Conservation (phyloP, 73 alveolate genomes). For the Symbiodinium natans region DNA sequence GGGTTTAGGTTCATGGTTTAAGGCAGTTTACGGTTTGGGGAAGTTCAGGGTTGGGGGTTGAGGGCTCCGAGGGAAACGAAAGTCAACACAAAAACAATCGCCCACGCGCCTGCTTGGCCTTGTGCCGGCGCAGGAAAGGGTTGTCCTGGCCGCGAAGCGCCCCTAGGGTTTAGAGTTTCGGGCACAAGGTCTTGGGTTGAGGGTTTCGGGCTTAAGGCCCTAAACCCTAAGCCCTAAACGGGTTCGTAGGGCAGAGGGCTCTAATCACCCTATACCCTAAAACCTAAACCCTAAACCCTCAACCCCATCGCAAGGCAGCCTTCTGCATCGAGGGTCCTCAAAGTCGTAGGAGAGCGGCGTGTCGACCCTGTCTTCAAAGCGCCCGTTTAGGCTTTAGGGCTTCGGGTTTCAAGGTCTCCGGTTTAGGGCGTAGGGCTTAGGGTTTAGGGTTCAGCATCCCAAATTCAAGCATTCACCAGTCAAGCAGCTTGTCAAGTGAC, state of each 20-base stretch:
- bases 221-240: neutral
- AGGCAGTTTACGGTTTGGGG: too few species aligned
- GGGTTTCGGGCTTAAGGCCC: neutral
- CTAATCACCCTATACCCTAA: neutral
- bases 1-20: too few species aligned
- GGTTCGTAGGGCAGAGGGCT: too few species aligned
- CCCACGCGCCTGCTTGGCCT: slow-evolving; percentile 14
- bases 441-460: too few species aligned
- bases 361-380: slow-evolving; percentile 56
- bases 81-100: too few species aligned
- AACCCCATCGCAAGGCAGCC: neutral
- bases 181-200: neutral
- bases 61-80: too few species aligned
- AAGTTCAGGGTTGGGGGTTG: too few species aligned
- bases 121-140: slow-evolving; percentile 59
- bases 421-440: too few species aligned
- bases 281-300: neutral
- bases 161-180: neutral
- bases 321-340: neutral
- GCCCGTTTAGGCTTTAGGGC: too few species aligned
- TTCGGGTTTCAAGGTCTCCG: too few species aligned
- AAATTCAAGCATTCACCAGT: too few species aligned
- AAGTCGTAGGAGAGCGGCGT: slow-evolving; percentile 78
- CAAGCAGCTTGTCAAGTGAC: too few species aligned
- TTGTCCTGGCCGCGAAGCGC: slow-evolving; percentile 27